phyloP scores from a whole-genome alignment of 768 basidiomycete species.

The Suillus ampliporus region DNA sequence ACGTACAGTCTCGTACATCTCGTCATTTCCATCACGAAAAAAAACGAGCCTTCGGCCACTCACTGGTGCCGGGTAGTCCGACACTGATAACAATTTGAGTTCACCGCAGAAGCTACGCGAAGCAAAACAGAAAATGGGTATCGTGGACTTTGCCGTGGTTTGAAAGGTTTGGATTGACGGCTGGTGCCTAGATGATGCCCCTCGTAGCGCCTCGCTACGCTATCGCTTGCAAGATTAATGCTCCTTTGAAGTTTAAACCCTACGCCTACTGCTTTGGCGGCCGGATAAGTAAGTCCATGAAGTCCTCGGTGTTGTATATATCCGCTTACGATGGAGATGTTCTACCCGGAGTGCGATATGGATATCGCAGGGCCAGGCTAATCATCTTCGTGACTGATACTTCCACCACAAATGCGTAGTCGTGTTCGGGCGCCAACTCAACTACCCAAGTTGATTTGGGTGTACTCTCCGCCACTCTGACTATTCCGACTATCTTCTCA shows the following conservation, averaged over 20 bases:
- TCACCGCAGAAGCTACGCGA: slow-evolving; percentile 1
- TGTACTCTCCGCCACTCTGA: neutral
- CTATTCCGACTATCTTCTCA: neutral
- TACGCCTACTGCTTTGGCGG: neutral
- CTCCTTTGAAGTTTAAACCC: slow-evolving; percentile 4
- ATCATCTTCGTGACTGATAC: neutral
- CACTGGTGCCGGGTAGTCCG: neutral
- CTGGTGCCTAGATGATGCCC: slow-evolving; percentile 2
- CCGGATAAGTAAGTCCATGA: slow-evolving; percentile 4
- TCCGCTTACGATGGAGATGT: neutral
- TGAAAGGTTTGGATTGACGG: neutral
- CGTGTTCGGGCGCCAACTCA: too few relatives aligned
- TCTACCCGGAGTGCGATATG: neutral
- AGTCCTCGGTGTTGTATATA: slow-evolving; percentile 8
- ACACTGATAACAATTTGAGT: slow-evolving; percentile 9
- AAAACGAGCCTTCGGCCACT: slow-evolving; percentile 6
- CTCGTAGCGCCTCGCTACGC: slow-evolving; percentile 5
- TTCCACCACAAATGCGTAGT: neutral
- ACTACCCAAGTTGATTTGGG: neutral
- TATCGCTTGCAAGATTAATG: neutral
- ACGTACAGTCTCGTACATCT: slow-evolving; percentile 2
- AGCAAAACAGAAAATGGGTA: neutral
- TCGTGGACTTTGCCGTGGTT: neutral
- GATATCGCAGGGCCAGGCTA: too few relatives aligned
- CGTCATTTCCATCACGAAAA: neutral